phyloP scores from a whole-genome alignment of 208 protist genomes.

The Leishmania amazonensis region DNA sequence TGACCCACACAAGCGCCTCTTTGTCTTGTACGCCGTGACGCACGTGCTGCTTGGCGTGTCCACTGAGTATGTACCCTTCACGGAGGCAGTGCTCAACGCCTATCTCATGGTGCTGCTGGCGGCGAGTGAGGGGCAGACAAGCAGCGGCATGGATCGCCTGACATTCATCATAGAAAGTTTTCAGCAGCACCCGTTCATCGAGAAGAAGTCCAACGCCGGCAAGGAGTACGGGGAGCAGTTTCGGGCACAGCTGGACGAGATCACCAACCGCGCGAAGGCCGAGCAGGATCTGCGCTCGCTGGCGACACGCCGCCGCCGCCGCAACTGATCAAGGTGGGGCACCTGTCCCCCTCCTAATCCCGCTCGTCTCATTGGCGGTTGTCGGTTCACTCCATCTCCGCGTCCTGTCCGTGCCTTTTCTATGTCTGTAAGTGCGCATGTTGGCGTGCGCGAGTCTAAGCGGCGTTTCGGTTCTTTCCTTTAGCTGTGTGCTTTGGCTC shows the following conservation, averaged over 20 bases:
- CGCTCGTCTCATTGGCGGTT: neutral
- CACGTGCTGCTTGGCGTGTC: constrained; percentile 65
- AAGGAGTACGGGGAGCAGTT: constrained; percentile 62
- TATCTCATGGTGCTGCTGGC: constrained; percentile 86
- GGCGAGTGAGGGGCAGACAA: constrained; percentile 63
- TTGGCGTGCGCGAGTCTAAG: neutral
- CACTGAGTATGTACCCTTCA: constrained; percentile 53
- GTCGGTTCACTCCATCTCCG: neutral
- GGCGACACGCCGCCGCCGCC: constrained; percentile 38
- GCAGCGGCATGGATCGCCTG: constrained; percentile 69
- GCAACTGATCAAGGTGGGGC: constrained; percentile 15
- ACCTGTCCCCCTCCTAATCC: neutral
- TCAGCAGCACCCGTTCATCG: constrained; percentile 60
- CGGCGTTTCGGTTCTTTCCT: neutral
- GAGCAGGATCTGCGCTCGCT: constrained; percentile 77
- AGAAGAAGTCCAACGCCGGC: constrained; percentile 53
- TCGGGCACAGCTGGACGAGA: constrained; percentile 63
- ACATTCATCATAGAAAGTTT: constrained; percentile 76
- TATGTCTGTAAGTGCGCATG: constrained; percentile 1
- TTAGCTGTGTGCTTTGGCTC: neutral
- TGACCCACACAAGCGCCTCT: constrained; percentile 83
- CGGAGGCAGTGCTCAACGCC: constrained; percentile 62
- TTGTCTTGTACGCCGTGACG: constrained; percentile 77
- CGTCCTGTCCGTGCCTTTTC: constrained; percentile 10
- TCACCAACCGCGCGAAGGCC: constrained; percentile 61